A percentile compares a stretch with the other conserved stretches of the same genome.
These are phyloP conservation scores for Lactifluus pinguis DNA, from an alignment of 768 basidiomycete species.

Conservation along the genomic window DNA sequence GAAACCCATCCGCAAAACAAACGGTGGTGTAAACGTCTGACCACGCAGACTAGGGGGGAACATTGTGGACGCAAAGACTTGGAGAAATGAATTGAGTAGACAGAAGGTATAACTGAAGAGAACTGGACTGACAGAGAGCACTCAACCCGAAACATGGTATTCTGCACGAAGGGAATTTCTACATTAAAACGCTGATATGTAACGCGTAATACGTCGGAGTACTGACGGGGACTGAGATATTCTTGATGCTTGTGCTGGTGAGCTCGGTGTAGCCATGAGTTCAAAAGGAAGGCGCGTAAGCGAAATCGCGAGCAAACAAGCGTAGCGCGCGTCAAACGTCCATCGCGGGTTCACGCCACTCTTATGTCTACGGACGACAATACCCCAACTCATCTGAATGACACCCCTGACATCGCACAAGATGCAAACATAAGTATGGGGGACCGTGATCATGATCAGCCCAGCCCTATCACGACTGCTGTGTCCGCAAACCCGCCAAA, in stretches of 20 bases:
- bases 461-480: background rate
- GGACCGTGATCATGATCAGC: background rate
- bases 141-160: slow-evolving; percentile 27
- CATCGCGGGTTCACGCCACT: background rate
- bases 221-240: slow-evolving; percentile 21
- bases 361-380: slow-evolving; percentile 10
- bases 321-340: background rate
- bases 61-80: slow-evolving; percentile 32
- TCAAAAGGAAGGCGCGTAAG: background rate
- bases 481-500: background rate
- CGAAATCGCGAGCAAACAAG: background rate
- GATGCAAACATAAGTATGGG: background rate
- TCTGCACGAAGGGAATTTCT: slow-evolving; percentile 1
- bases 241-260: background rate
- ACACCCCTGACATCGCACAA: background rate
- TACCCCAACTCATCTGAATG: background rate
- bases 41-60: slow-evolving; percentile 28
- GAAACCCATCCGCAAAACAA: slow-evolving; percentile 37
- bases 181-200: background rate
- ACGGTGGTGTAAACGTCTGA: slow-evolving; percentile 30
- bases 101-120: background rate
- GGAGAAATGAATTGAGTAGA: background rate
- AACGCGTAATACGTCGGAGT: background rate
- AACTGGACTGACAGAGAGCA: slow-evolving; percentile 27
- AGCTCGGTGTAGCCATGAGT: background rate